Evolutionary conservation across 2,329 filamentous ascomycete species (phyloP), one percentile per base, ranked within the genome.

Genomic region (Neophaeococcomyces aloes): DNA sequence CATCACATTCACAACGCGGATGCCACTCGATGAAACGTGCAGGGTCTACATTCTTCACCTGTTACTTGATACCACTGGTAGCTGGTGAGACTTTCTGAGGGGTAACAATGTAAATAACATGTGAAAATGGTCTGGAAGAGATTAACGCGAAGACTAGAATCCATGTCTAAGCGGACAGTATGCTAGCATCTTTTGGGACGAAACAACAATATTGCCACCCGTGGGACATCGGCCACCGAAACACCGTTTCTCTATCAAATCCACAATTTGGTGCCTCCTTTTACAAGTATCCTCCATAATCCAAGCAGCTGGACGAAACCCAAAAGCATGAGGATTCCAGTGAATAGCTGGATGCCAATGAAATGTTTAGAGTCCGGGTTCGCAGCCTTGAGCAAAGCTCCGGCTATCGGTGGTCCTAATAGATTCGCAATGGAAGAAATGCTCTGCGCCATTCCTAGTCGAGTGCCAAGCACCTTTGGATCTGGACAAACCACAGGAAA

Each of bases 381-480:
- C 7, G 59, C 56, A 21, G 55, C 56, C 37, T 65, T 57, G 19
- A 72, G 62, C 38, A 73, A 55, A 8, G 64, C 64, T 1, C 70
- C 70, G 4, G 63, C 68, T 33, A 72, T 67, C 0, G 71, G 69
- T 5, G 69, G 63, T 0, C 71, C 70, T 1, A 66, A 65, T 33
- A 74, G 54, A 2, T 61, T 63, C 3, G 70, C 67, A 41, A 74
- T 65, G 32, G 63, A 65, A 7, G 70, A 63, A 38, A 71, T 60
- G 27, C 61, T 64, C 41, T 73, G 70, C 2, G 69, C 63, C 64
- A 71, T 69, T 4, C 70, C 70, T 46, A 73, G 65, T 46, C 69
- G 63, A 10, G 66, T 64, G 0, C 70, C 71, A 1, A 64, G 53
- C 47, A 66, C 67, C 29, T 59, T 57, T 23, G 68, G 46, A 50